Evolutionary conservation across 2,329 filamentous ascomycete species (phyloP).

Genomic region (Pseudogymnoascus sp.): DNA sequence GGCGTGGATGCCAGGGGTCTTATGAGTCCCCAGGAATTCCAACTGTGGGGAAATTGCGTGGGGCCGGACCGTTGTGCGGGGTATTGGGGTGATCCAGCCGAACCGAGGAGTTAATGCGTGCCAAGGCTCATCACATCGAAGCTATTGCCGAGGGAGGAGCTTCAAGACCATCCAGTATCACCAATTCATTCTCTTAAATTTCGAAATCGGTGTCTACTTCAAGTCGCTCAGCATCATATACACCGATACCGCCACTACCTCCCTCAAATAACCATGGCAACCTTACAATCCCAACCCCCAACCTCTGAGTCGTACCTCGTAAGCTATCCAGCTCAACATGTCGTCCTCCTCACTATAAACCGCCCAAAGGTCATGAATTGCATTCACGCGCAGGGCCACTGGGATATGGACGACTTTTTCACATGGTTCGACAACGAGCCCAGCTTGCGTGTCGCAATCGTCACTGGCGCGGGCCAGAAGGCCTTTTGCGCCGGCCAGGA

Average conservation of each 20-base stretch:
- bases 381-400: conserved; percentile 32
- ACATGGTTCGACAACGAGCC: conserved; percentile 57
- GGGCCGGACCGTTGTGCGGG: not conserved
- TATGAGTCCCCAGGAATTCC: not conserved
- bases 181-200: not conserved
- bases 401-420: conserved; percentile 41
- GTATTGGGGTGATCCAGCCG: conserved; percentile 4
- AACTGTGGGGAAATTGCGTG: conserved; percentile 5
- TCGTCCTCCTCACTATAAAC: conserved; percentile 55
- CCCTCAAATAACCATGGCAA: conserved; percentile 13
- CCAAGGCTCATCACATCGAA: not conserved
- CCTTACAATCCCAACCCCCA: conserved; percentile 12
- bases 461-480: conserved; percentile 54
- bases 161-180: not conserved
- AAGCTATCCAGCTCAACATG: conserved; percentile 43
- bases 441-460: conserved; percentile 51
- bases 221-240: not conserved
- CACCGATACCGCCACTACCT: not conserved
- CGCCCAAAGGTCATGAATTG: conserved; percentile 42
- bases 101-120: not conserved
- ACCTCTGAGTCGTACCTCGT: conserved; percentile 19
- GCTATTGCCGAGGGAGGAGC: conserved; percentile 1
- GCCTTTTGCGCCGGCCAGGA: conserved; percentile 65
- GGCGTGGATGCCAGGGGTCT: not conserved
- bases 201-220: not conserved